Conservation (phyloP, 2,329 filamentous ascomycete species). For the Botrytis pseudocinerea region DNA sequence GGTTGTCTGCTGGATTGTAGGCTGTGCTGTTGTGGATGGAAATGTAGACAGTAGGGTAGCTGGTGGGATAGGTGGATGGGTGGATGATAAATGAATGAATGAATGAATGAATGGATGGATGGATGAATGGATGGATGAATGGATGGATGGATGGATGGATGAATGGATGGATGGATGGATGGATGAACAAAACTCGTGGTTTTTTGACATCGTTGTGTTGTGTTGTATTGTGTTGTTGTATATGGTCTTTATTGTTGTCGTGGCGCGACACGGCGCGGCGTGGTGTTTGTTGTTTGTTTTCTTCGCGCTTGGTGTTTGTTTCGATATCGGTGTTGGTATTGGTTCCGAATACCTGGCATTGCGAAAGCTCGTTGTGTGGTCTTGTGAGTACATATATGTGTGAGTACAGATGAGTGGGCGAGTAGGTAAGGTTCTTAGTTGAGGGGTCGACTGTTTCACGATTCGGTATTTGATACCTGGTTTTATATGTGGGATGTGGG, state of each 20-base stretch:
- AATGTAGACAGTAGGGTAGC: background rate
- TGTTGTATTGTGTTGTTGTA: background rate
- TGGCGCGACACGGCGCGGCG: background rate
- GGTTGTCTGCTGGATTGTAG: background rate
- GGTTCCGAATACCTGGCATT: background rate
- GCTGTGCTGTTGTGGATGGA: background rate
- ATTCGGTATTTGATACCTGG: too few relatives aligned
- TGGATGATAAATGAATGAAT: too few relatives aligned
- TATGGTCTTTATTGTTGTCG: background rate
- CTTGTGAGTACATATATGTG: background rate
- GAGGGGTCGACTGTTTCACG: too few relatives aligned
- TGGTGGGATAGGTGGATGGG: background rate
- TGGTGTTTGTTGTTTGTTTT: too few relatives aligned
- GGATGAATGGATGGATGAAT: background rate
- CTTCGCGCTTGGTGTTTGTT: too few relatives aligned
- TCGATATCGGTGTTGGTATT: background rate
- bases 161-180: background rate
- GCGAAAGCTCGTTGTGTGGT: background rate
- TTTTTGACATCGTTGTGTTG: background rate
- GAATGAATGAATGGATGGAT: background rate
- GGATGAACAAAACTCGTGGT: background rate
- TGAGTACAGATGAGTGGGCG: too few relatives aligned
- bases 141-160: too few relatives aligned
- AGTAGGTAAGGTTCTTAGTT: too few relatives aligned
- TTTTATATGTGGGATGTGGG: too few relatives aligned